These are phyloP conservation scores for Leccinum variabile DNA, from an alignment of 1,284 basidiomycete species.

Conservation along the genomic window DNA sequence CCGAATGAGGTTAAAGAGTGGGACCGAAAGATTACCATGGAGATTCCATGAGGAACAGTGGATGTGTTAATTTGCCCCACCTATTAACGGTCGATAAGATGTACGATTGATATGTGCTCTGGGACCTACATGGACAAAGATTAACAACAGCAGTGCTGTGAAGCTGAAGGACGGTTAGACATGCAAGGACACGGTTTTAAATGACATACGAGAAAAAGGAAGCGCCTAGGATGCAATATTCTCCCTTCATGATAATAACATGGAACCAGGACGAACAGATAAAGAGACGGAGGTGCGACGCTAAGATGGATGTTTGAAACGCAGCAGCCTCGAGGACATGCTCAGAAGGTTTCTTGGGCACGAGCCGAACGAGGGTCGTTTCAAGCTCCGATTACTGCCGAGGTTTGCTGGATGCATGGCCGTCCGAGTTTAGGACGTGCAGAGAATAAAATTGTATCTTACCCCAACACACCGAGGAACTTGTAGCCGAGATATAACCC, in stretches of 20 bases:
- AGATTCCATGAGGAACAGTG: slow-evolving; percentile 64
- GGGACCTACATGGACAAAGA: slow-evolving; percentile 71
- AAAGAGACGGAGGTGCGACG: slow-evolving; percentile 15
- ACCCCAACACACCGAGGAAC: too few species aligned
- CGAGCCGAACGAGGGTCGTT: slow-evolving; percentile 10
- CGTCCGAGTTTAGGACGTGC: slow-evolving; percentile 9
- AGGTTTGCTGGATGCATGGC: not conserved
- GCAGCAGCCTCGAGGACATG: slow-evolving; percentile 30
- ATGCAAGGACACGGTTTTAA: slow-evolving; percentile 9
- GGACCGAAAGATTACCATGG: slow-evolving; percentile 53
- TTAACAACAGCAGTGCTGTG: slow-evolving; percentile 64
- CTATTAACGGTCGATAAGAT: slow-evolving; percentile 46
- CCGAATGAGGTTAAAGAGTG: not conserved
- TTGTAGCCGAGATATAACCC: too few species aligned
- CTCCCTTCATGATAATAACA: slow-evolving; percentile 56
- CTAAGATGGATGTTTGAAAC: slow-evolving; percentile 25
- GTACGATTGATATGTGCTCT: slow-evolving; percentile 17
- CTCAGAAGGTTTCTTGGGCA: slow-evolving; percentile 6
- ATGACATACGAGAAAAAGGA: slow-evolving; percentile 64
- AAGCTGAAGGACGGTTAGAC: slow-evolving; percentile 47
- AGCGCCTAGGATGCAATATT: slow-evolving; percentile 67
- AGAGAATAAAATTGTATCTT: slow-evolving; percentile 12
- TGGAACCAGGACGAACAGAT: slow-evolving; percentile 19
- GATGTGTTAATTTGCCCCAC: slow-evolving; percentile 80
- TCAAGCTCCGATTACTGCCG: slow-evolving; percentile 21